Evolutionary conservation across 2,329 filamentous ascomycete species (phyloP).

Genomic region (Dothiorella sarmentorum): DNA sequence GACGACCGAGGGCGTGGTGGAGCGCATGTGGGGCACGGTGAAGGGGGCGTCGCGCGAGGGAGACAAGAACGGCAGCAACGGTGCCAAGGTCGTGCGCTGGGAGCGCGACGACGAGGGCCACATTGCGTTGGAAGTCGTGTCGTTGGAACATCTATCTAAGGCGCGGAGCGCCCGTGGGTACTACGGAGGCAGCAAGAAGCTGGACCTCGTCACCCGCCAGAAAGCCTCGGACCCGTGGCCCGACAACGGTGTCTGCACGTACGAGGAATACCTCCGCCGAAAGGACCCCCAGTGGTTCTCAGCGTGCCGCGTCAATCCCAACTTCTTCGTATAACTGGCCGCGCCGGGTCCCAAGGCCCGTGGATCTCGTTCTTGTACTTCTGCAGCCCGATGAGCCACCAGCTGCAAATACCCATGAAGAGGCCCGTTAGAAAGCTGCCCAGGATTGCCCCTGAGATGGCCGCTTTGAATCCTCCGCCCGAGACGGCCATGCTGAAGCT

Average conservation of each 20-base stretch:
- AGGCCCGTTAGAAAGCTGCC: constrained; percentile 71
- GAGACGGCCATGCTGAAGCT: constrained; percentile 65
- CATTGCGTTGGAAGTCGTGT: constrained; percentile 32
- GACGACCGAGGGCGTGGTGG: constrained; percentile 32
- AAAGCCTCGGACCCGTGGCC: constrained; percentile 28
- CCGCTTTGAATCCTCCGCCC: constrained; percentile 53
- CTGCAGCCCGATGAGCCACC: constrained; percentile 96
- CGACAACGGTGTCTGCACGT: constrained; percentile 30
- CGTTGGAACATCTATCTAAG: constrained; percentile 24
- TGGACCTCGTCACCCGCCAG: constrained; percentile 16
- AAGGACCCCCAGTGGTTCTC: constrained; percentile 18
- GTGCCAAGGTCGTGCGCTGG: constrained; percentile 31
- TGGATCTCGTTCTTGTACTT: constrained; percentile 99
- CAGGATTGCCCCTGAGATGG: constrained; percentile 69
- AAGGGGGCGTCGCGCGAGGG: constrained; percentile 17
- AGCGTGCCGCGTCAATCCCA: constrained; percentile 40
- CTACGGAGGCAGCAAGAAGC: constrained; percentile 8
- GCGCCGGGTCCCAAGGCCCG: constrained; percentile 93
- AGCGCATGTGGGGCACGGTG: constrained; percentile 32
- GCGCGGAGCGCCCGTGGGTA: constrained; percentile 10
- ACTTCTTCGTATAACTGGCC: constrained; percentile 76
- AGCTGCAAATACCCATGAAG: constrained; percentile 89
- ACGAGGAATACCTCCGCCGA: constrained; percentile 29
- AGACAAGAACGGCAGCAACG: constrained; percentile 21
- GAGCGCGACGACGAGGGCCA: constrained; percentile 23